Conservation (phyloP, 1,284 basidiomycete genomes). For the Puccinia hordei region DNA sequence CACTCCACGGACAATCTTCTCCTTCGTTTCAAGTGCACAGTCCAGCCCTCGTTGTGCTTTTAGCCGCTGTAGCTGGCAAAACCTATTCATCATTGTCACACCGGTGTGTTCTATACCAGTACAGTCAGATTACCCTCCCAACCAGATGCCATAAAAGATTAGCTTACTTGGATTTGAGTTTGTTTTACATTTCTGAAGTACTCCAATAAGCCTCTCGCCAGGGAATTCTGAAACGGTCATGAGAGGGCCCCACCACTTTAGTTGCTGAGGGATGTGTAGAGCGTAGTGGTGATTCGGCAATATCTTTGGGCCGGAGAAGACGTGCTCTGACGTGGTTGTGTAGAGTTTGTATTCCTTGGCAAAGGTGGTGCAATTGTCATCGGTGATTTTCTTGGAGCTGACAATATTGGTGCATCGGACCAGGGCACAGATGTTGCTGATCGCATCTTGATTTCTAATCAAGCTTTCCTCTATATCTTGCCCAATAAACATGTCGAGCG, state of each 20-base stretch:
- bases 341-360: neutral
- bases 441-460: too few relatives aligned
- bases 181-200: constrained; percentile 12
- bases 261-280: neutral
- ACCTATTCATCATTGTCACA: too few relatives aligned
- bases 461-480: too few relatives aligned
- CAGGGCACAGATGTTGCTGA: constrained; percentile 42
- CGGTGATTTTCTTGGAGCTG: neutral
- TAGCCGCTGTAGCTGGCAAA: too few relatives aligned
- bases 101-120: too few relatives aligned
- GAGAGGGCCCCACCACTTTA: neutral
- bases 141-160: too few relatives aligned
- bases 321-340: neutral
- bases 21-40: too few relatives aligned
- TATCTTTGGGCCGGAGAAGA: neutral
- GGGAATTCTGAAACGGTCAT: neutral
- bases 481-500: too few relatives aligned
- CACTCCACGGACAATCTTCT: too few relatives aligned
- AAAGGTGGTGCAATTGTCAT: neutral
- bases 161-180: too few relatives aligned
- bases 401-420: constrained; percentile 49
- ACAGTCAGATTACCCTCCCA: too few relatives aligned
- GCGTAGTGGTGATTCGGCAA: constrained; percentile 8
- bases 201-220: constrained; percentile 8
- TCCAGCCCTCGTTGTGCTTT: too few relatives aligned